Evolutionary conservation across 768 basidiomycete genomes (phyloP), one percentile per base, ranked within the genome.

Genomic region (Postia placenta): DNA sequence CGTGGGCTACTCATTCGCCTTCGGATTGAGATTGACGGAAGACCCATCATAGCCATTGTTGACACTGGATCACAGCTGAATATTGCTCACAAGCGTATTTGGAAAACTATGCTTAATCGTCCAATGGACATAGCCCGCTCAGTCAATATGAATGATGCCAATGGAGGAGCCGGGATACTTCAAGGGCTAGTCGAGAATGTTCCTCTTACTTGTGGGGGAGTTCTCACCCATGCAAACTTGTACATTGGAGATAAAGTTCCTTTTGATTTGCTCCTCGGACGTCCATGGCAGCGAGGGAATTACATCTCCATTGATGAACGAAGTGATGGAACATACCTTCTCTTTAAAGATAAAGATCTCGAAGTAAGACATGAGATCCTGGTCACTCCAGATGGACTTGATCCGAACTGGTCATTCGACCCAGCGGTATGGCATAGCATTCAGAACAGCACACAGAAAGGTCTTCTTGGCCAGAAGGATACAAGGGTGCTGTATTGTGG

Each of bases 221-320:
- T n/a, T n/a, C n/a, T n/a, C n/a, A n/a, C n/a, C n/a, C n/a, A 38
- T 19, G 45, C 49, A 24, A 54, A 42, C 24, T 20, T 50, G 17
- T 54, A 37, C 25, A 28, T 54, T 15, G 48, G 40, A 11, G 45
- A 49, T 5, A 35, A 39, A 25, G 50, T 48, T 11, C 55, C 60
- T 12, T 61, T 59, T 42, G 51, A 57, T 15, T 30, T 59, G 7
- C 41, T 63, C 0, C 50, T 64, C 0, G 60, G 64, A 12, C 42
- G 61, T 1, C 61, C 58, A 11, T 63, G 64, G 64, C 56, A 62
- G 35, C 20, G 51, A 11, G 54, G 52, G 12, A 63, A 65, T 35
- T 54, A 50, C 24, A 54, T 65, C 0, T 55, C 54, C 5, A 63
- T 65, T 30, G 58, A 62, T 28, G 62, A 63, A 45, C 46, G 54